Base-by-base conservation (phyloP, 1,284 basidiomycete species). In the Ustanciosporium gigantosporum region DNA sequence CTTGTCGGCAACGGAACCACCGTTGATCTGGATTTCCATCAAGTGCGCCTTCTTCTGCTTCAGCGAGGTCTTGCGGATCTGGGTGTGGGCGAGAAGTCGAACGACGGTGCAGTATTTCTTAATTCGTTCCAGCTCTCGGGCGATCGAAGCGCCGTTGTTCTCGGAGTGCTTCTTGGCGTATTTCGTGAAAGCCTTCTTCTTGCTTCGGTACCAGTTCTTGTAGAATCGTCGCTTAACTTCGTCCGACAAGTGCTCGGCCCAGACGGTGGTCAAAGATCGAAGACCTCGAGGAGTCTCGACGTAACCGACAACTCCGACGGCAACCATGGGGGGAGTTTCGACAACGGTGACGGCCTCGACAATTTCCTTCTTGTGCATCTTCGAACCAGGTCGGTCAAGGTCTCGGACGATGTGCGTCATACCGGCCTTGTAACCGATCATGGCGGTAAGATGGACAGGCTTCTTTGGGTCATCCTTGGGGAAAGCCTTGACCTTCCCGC, bases 121-220 rank as follows among this genome's bases (percentile, higher is more conserved):
- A 80, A 99, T 97, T 75, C 95, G 91, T 85, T 98, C 94, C 76
- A 99, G 88, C 82, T 99, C 95, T 78, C 93, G 91, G 66, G 87
- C 83, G 78, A 91, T 86, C 47, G 90, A 90, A 81, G 92, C 91
- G 79, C 91, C 91, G 78, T 86, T 86, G 79, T 91, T 89, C 82
- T 97, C 94, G 49, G 93, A 89, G 81, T 95, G 89, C 85, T 96
- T 97, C 88, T 96, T 96, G 80, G 94, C 94, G 82, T 97, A 94
- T 78, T 82, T 82, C 77, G 94, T 97, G 86, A 97, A 97, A 38
- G 94, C 94, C 88, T 99, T 99, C 87, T 97, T 98, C 90, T 99
- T 99, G 58, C 91, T 94, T 76, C 91, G 88, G 86, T 98, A 98
- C 95, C 95, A 99, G 87, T 97, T 98, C 87, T 94, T 96, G 89